Evolutionary conservation across 1,139 yeast species (phyloP).

Genomic region (Sugiyamaella japonica): DNA sequence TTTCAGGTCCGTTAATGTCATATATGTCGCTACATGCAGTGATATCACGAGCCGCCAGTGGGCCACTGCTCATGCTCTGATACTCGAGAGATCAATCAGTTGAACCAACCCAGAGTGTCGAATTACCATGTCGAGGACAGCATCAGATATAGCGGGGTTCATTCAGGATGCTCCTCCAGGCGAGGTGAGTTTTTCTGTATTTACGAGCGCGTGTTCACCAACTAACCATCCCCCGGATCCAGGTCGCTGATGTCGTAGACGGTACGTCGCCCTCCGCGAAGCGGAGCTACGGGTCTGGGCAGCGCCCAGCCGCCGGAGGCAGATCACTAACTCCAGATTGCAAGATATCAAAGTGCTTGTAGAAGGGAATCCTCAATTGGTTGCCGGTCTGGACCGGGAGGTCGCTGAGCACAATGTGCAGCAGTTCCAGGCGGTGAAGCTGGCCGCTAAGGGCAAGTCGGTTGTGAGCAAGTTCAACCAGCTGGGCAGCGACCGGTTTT

Average conservation of each 20-base stretch:
- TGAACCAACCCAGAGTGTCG: too few relatives aligned
- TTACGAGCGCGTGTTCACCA: background rate
- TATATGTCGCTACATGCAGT: too few relatives aligned
- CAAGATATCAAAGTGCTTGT: constrained; percentile 42
- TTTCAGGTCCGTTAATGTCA: background rate
- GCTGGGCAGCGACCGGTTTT: constrained; percentile 47
- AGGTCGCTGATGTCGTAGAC: constrained; percentile 13
- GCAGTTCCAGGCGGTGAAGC: constrained; percentile 45
- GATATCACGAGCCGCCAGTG: too few relatives aligned
- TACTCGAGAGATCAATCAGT: too few relatives aligned
- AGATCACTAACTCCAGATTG: background rate
- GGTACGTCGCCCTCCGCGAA: constrained; percentile 3
- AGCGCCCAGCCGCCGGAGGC: too few relatives aligned
- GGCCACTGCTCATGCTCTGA: too few relatives aligned
- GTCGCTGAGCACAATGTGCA: constrained; percentile 48
- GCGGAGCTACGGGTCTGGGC: background rate
- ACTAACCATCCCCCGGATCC: background rate
- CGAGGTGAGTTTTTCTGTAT: constrained; percentile 40
- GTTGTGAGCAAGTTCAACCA: constrained; percentile 51
- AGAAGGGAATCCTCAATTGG: constrained; percentile 37
- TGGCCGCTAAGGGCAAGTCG: constrained; percentile 34
- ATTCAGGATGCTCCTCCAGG: constrained; percentile 58
- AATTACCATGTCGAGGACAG: constrained; percentile 27
- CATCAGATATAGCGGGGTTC: constrained; percentile 40
- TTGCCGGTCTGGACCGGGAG: constrained; percentile 37